Base-by-base conservation (phyloP, 2,329 filamentous ascomycete genomes). In the Cryphonectria nitschkei region DNA sequence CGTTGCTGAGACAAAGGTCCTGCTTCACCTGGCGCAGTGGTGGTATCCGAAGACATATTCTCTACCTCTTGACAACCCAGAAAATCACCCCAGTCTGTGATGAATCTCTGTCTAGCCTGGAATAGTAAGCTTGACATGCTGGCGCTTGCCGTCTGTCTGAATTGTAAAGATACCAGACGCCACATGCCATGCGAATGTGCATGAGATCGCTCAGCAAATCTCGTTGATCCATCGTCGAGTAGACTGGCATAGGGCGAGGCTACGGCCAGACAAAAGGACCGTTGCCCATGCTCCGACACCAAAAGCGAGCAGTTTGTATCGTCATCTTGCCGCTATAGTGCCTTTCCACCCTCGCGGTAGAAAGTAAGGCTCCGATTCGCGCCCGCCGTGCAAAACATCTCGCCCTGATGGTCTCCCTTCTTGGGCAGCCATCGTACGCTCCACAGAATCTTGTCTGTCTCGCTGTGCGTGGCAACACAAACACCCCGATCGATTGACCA, bases 391-490 rank as follows among this genome's bases (percentile, higher is more conserved):
- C 90, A 93, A 81, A 97, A 97, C 79, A 88, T 88, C 80, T 88
- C 92, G 73, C 86, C 89, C 80, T 85, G 90, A 78, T 78, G 76
- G 46, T 84, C 84, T 68, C 82, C 83, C 1, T 87, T 87, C 82
- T 92, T 94, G 14, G 92, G 92, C 72, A 97, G 81, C 94, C 94
- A 97, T 77, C 89, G 91, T 39, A 95, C 93, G 68, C 89, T 89
- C 92, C 95, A 98, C 2, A 98, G 79, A 0, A 90, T 88, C 81
- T 93, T 92, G 74, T 95, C 95, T 7, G 93, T 94, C 83, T 98
- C 95, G 70, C 92, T 95, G 79, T 97, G 94, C 13, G 96, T 99
- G 16, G 95, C 94, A 61, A 99, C 96, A 78, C 96, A 98, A 5
- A 87, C 86, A 70, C 90, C 88, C 46, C 90, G 88, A 76, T 97